Evolutionary conservation across 768 basidiomycete species (phyloP), one percentile per base, ranked within the genome.

Genomic region (Hypholoma fasciculare): DNA sequence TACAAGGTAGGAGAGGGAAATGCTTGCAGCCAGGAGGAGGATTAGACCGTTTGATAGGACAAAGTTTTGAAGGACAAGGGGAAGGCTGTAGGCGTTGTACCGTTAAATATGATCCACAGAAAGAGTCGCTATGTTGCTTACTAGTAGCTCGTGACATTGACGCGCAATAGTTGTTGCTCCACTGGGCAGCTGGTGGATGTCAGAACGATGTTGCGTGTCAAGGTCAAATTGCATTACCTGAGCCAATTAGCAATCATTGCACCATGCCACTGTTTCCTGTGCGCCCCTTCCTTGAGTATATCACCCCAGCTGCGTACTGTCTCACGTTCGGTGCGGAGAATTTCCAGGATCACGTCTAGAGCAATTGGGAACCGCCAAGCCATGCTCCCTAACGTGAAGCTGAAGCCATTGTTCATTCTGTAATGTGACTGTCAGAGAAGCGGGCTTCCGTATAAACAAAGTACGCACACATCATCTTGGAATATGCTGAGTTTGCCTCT

Each of bases 101-200:
- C 14, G 1, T 48, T 20, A 14, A 39, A 48, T 54, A 2, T 55
- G 37, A 7, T 23, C 39, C 7, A 6, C 26, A 23, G 14, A 6
- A 36, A 39, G 12, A n/a, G 39, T 14, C 7, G 6, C 19, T 14
- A 26, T 51, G 0, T 20, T 1, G 61, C 74, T 37, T 46, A 79
- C 79, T 82, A 82, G 66, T 82, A 82, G 61, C 79, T 80, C 1
- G 79, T 82, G n/a, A 82, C 80, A 47, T 82, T 82, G 52, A 82
- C 79, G 20, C 79, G 79, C 20, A 76, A 78, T 7, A 81, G 69
- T 59, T 82, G 79, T 58, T 82, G 80, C 80, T 82, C 73, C 77
- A 78, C 55, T 82, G 79, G 0, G 78, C 79, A 8, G 78, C 80
- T 78, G 48, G 26, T 14, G 4, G 7, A n/a, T 20, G 42, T 36